Percentiles rank a stretch among this genome's conserved stretches.
Conservation (phyloP, 768 basidiomycete genomes). For the Mycena sanguinolenta region DNA sequence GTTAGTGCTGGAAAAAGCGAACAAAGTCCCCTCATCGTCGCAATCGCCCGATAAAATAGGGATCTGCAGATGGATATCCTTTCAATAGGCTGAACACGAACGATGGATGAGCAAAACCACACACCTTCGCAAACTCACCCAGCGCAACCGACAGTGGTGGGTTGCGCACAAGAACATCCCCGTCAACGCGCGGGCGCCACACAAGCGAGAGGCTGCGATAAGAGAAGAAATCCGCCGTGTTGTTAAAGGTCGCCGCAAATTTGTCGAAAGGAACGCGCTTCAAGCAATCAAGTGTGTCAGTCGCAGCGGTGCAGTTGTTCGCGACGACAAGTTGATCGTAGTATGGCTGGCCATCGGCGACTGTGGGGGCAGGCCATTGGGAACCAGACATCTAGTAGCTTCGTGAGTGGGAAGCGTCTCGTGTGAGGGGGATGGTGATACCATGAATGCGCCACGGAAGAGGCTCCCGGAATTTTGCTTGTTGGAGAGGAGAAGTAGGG, state of each 20-base stretch:
- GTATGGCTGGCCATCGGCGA: neutral
- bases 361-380: neutral
- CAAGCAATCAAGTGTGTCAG: no score
- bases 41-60: neutral
- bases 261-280: no score
- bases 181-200: slow-evolving; percentile 56
- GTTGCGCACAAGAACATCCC: neutral
- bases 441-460: slow-evolving; percentile 25
- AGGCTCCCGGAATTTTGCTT: no score
- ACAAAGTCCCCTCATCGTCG: neutral
- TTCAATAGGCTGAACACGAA: neutral
- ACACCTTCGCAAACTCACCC: neutral
- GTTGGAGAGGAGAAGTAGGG: slow-evolving; percentile 6
- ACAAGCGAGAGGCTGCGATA: slow-evolving; percentile 47
- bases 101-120: no score
- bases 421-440: neutral
- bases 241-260: slow-evolving; percentile 49
- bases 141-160: neutral
- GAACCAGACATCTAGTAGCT: slow-evolving; percentile 6
- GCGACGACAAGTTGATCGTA: neutral
- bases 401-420: neutral
- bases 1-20: neutral
- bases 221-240: slow-evolving; percentile 46
- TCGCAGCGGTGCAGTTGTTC: no score
- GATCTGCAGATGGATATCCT: neutral